Evolutionary conservation across 2,329 filamentous ascomycete genomes (phyloP).

Genomic region (Colletotrichum paranaense): DNA sequence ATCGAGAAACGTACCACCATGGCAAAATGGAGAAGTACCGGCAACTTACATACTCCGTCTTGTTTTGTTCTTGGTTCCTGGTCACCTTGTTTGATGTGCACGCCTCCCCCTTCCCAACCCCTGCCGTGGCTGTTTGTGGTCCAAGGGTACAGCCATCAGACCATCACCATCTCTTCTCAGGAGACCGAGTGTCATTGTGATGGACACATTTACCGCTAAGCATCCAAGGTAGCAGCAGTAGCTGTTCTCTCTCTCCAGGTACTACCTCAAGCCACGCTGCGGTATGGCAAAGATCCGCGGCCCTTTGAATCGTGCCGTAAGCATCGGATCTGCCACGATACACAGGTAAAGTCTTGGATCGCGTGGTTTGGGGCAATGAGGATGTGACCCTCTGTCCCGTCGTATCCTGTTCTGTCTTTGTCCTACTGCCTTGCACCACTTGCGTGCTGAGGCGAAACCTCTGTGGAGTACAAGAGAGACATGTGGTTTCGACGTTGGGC

Average conservation of each 20-base stretch:
- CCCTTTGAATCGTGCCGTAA: not conserved
- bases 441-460: not conserved
- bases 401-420: too few species aligned
- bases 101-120: not conserved
- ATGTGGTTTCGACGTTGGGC: not conserved
- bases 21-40: not conserved
- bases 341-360: not conserved
- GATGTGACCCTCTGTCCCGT: not conserved
- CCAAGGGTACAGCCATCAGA: not conserved
- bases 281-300: constrained; percentile 10
- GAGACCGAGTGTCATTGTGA: not conserved
- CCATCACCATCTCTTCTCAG: not conserved
- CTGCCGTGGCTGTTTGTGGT: not conserved
- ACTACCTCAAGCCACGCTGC: not conserved
- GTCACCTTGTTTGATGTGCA: not conserved
- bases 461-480: not conserved
- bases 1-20: not conserved
- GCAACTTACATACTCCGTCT: not conserved
- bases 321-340: not conserved
- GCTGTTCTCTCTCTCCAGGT: not conserved
- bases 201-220: not conserved
- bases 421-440: not conserved
- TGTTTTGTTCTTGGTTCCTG: not conserved
- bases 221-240: not conserved
- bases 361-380: not conserved